phyloP scores from a whole-genome alignment of 257 asterid species.

The Ophiorrhiza pumila region DNA sequence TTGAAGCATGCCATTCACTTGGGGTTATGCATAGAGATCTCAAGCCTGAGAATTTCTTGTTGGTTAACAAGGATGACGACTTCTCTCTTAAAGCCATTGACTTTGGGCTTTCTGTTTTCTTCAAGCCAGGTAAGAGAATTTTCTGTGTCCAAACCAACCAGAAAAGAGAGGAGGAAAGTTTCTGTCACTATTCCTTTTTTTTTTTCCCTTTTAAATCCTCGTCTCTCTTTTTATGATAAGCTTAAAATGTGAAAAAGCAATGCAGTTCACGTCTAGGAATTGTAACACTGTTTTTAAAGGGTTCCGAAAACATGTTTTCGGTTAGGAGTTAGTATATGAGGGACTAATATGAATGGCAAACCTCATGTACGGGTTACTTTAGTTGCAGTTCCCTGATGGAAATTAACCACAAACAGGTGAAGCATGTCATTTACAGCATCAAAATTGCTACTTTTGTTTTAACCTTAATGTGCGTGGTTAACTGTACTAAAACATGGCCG shows the following conservation, averaged over 20 bases:
- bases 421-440: background rate
- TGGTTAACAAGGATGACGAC: slow-evolving; percentile 85
- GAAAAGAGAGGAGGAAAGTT: background rate
- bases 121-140: slow-evolving; percentile 69
- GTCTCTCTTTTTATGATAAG: background rate
- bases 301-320: too few species aligned
- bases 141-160: background rate
- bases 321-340: background rate
- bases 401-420: background rate
- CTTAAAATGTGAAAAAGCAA: background rate
- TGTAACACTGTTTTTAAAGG: background rate
- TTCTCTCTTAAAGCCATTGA: slow-evolving; percentile 94
- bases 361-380: background rate
- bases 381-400: background rate
- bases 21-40: slow-evolving; percentile 97
- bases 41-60: slow-evolving; percentile 87
- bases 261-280: background rate
- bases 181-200: background rate
- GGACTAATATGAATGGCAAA: background rate
- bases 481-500: background rate
- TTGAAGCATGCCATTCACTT: slow-evolving; percentile 93
- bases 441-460: background rate
- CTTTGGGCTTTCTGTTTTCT: slow-evolving; percentile 94
- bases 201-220: background rate
- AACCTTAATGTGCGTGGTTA: background rate